Conservation (phyloP, 169 alveolate genomes). For the Ichthyophthirius multifiliis region DNA sequence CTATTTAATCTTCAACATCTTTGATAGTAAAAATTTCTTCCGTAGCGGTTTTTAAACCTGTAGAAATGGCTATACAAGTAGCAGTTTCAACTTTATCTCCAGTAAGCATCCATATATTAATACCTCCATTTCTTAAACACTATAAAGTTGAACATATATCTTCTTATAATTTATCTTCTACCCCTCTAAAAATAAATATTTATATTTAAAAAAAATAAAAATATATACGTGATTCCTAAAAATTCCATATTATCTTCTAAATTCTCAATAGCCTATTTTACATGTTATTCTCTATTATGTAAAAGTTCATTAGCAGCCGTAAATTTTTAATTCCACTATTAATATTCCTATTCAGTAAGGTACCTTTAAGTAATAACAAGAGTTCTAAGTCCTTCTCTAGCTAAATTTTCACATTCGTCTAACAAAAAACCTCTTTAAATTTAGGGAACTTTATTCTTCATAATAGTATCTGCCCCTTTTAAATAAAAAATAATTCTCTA, state of each 20-base stretch:
- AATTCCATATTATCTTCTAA: constrained; percentile 74
- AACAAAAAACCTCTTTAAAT: constrained; percentile 54
- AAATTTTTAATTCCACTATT: constrained; percentile 53
- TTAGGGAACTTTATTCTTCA: constrained; percentile 34
- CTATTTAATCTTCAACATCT: constrained; percentile 52
- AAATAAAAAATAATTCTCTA: constrained; percentile 57
- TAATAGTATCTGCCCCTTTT: constrained; percentile 62
- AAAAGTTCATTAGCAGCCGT: constrained; percentile 55
- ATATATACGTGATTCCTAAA: constrained; percentile 63
- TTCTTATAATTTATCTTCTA: constrained; percentile 96
- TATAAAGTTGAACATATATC: constrained; percentile 94
- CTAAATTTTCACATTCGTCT: constrained; percentile 75
- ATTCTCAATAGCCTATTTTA: constrained; percentile 36
- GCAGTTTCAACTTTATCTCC: constrained; percentile 99
- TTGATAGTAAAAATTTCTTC: constrained; percentile 57
- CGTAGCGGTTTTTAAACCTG: constrained; percentile 89
- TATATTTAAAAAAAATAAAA: not conserved
- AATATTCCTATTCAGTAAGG: constrained; percentile 43
- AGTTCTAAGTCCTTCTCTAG: constrained; percentile 84
- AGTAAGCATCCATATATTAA: constrained; percentile 98
- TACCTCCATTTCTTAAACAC: constrained; percentile 94
- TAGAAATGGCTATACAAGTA: constrained; percentile 95
- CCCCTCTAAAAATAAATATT: constrained; percentile 82
- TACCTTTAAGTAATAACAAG: constrained; percentile 71
- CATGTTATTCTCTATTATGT: constrained; percentile 53